Base-by-base conservation (phyloP, 345 rosid genomes). In the Stellera chamaejasme region DNA sequence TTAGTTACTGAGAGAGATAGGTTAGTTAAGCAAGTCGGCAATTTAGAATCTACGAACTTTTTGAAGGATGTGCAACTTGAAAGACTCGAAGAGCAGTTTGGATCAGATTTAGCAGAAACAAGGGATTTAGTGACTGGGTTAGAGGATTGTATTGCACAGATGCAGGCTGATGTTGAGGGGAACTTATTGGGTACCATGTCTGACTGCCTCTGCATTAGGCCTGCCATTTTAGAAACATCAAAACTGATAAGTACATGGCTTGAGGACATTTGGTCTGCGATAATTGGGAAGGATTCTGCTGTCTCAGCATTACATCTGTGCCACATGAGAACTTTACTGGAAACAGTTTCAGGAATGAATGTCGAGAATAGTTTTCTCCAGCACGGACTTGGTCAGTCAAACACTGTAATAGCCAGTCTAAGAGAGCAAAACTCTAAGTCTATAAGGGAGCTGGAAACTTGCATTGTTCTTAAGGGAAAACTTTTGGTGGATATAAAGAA, bases 201-300 rank as follows among this genome's bases (percentile, higher is more conserved):
- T 65, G 94, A 87, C 42, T 64, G 79, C 59, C 67, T 66, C 50
- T 41, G 61, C 55, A 53, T 87, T 44, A 88, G 80, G 72, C 69
- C 77, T 65, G 66, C 64, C 49, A 50, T 82, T 68, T 78, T 70
- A 28, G 77, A 89, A 61, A 79, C 84, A 8, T 52, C 69, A 26
- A 87, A 70, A 73, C 56, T 78, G 60, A 78, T 78, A 68, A 67
- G 72, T 44, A 75, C 85, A 41, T 78, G 78, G 80, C 79, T 93
- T 67, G 99, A 89, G 69, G 97, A 93, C 64, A 66, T 93, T 62
- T 93, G 99, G 97, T 84, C 99, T 13, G 97, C 78, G 75, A 82
- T 93, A 57, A 73, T 89, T 52, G 77, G 67, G 64, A 87, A 90
- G 75, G 99, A 89, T 54, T 89, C 94, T 79, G 91, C 94, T 58